Conservation (phyloP, 169 alveolate genomes). For the Cryptosporidium meleagridis region DNA sequence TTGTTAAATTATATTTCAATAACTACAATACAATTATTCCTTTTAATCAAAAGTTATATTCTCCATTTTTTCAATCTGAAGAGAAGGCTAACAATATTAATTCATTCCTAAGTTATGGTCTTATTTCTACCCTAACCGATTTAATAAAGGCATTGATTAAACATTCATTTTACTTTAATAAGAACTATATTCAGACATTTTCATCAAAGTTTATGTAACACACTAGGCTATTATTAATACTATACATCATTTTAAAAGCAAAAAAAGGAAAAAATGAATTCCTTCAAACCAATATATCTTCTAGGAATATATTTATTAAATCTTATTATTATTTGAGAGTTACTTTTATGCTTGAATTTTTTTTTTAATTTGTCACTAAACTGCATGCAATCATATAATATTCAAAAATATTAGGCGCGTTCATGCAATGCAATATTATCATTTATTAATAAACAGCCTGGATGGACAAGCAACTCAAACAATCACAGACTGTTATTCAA, state of each 20-base stretch:
- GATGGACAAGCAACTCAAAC: too few relatives aligned
- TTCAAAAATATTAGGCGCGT: neutral
- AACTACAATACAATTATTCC: neutral
- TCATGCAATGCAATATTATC: neutral
- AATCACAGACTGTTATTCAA: too few relatives aligned
- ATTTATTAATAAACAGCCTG: too few relatives aligned
- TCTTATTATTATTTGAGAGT: too few relatives aligned
- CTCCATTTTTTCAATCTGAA: conserved; percentile 27
- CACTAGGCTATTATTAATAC: neutral
- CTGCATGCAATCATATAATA: neutral
- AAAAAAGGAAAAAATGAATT: too few relatives aligned
- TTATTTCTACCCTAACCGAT: conserved; percentile 1
- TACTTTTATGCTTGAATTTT: neutral
- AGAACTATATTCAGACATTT: too few relatives aligned
- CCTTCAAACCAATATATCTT: too few relatives aligned
- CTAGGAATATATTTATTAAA: too few relatives aligned
- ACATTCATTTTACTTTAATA: neutral
- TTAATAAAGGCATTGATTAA: neutral
- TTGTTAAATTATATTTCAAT: neutral
- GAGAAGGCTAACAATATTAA: neutral
- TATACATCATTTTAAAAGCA: too few relatives aligned
- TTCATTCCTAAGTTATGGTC: conserved; percentile 5
- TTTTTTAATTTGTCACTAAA: too few relatives aligned
- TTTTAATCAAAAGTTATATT: conserved; percentile 26
- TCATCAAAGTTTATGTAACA: neutral